These are phyloP conservation scores for Penicillium coprophilum DNA, from an alignment of 495 filamentous ascomycete genomes.

Conservation along the genomic window DNA sequence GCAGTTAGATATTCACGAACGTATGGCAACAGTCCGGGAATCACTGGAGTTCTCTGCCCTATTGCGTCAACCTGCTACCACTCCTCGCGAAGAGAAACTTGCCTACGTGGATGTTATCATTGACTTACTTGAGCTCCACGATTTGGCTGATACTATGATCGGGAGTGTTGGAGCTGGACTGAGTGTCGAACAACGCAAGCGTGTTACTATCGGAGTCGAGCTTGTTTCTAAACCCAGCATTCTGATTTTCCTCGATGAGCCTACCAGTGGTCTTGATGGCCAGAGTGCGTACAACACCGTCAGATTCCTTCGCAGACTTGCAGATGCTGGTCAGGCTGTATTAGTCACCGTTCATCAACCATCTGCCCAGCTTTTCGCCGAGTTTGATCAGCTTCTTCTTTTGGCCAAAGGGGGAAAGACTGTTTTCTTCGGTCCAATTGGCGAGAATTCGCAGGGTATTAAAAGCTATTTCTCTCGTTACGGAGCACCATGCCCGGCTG, in stretches of 20 bases:
- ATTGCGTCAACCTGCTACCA: slow-evolving; percentile 53
- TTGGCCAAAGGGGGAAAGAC: slow-evolving; percentile 67
- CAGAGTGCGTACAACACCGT: slow-evolving; percentile 64
- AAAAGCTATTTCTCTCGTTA: slow-evolving; percentile 76
- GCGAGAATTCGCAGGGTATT: slow-evolving; percentile 48
- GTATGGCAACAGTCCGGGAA: slow-evolving; percentile 60
- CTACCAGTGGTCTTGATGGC: slow-evolving; percentile 68
- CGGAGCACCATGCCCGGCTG: slow-evolving; percentile 67
- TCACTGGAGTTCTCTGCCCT: slow-evolving; percentile 58
- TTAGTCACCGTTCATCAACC: slow-evolving; percentile 77
- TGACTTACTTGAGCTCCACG: slow-evolving; percentile 56
- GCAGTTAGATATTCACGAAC: slow-evolving; percentile 60
- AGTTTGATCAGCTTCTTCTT: slow-evolving; percentile 70
- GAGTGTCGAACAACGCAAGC: slow-evolving; percentile 60
- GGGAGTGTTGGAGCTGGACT: slow-evolving; percentile 53
- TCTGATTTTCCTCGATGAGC: slow-evolving; percentile 74
- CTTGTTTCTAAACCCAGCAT: slow-evolving; percentile 64
- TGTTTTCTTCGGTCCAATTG: slow-evolving; percentile 68
- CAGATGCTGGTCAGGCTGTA: slow-evolving; percentile 66
- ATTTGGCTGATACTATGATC: slow-evolving; percentile 54
- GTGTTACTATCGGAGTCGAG: slow-evolving; percentile 67
- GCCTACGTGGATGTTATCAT: slow-evolving; percentile 60
- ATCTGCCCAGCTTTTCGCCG: slow-evolving; percentile 64
- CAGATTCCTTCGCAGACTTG: slow-evolving; percentile 62
- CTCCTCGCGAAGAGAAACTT: slow-evolving; percentile 54